Evolutionary conservation across 768 basidiomycete species (phyloP).

Genomic region (Kwoniella heveanensis): DNA sequence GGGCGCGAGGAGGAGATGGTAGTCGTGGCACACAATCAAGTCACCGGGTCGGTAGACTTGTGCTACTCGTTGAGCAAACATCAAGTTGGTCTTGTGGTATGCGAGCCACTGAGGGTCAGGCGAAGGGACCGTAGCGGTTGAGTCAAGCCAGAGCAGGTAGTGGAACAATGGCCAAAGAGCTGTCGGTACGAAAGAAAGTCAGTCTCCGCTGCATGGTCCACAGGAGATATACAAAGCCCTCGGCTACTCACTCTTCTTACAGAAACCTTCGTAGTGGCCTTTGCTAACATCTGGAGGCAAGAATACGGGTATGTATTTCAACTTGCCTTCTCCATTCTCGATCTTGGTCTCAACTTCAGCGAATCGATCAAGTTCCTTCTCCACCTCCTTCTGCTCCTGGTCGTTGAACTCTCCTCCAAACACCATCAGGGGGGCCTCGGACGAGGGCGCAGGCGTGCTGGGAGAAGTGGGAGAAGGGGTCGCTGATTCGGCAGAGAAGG

Average conservation of each 20-base stretch:
- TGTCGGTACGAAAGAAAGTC: too few relatives aligned
- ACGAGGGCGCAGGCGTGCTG: slow-evolving; percentile 9
- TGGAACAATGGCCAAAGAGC: slow-evolving; percentile 98
- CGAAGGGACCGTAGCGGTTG: slow-evolving; percentile 76
- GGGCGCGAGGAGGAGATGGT: slow-evolving; percentile 90
- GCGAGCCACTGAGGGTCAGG: slow-evolving; percentile 73
- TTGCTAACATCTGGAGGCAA: slow-evolving; percentile 68
- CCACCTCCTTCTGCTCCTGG: slow-evolving; percentile 69
- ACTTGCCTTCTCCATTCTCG: slow-evolving; percentile 59
- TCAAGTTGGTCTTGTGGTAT: slow-evolving; percentile 79
- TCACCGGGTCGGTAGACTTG: slow-evolving; percentile 85
- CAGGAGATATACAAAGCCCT: too few relatives aligned
- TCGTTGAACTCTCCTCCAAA: slow-evolving; percentile 60
- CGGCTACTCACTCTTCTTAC: slow-evolving; percentile 91
- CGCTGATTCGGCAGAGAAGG: slow-evolving; percentile 14
- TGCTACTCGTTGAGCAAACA: slow-evolving; percentile 78
- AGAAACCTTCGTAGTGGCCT: slow-evolving; percentile 95
- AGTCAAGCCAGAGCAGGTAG: slow-evolving; percentile 97
- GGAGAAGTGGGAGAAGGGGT: slow-evolving; percentile 24
- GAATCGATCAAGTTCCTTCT: slow-evolving; percentile 67
- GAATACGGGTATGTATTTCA: slow-evolving; percentile 80
- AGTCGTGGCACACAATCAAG: slow-evolving; percentile 79
- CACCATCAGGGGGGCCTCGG: slow-evolving; percentile 33
- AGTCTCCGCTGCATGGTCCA: too few relatives aligned
- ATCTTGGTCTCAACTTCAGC: slow-evolving; percentile 59